These are phyloP conservation scores for Trifolium subterraneum DNA, from an alignment of 306 rosid genomes.

Conservation along the genomic window DNA sequence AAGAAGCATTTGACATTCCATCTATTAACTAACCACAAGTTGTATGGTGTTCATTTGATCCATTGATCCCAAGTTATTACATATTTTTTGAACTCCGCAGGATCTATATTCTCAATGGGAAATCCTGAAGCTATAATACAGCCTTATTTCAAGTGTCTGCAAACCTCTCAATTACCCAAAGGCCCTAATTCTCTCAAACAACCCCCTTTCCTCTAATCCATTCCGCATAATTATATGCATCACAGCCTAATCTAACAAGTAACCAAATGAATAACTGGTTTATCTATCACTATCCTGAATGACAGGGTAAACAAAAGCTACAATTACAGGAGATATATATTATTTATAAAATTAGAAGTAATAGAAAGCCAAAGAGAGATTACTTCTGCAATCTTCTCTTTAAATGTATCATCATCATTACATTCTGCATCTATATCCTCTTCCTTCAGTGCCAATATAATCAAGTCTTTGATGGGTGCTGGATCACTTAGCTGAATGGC, in stretches of 20 bases:
- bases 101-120: background rate
- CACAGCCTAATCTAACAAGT: background rate
- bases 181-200: slow-evolving; percentile 2
- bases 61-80: background rate
- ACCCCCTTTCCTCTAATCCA: background rate
- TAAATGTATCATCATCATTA: slow-evolving; percentile 61
- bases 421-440: slow-evolving; percentile 65
- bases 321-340: slow-evolving; percentile 17
- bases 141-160: background rate
- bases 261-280: slow-evolving; percentile 14
- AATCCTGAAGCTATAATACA: background rate
- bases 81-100: background rate
- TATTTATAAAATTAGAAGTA: slow-evolving; percentile 14
- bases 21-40: background rate
- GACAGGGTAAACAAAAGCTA: slow-evolving; percentile 12
- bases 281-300: slow-evolving; percentile 7
- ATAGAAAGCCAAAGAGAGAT: slow-evolving; percentile 38
- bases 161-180: background rate
- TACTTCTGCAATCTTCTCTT: slow-evolving; percentile 89
- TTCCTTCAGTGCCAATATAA: slow-evolving; percentile 83
- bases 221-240: background rate
- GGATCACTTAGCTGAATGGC: slow-evolving; percentile 91
- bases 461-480: slow-evolving; percentile 72
- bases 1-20: slow-evolving; percentile 3
- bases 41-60: slow-evolving; percentile 3